These are phyloP conservation scores for Xerocomus brunneocitrinus DNA, from an alignment of 768 basidiomycete species.

Conservation along the genomic window DNA sequence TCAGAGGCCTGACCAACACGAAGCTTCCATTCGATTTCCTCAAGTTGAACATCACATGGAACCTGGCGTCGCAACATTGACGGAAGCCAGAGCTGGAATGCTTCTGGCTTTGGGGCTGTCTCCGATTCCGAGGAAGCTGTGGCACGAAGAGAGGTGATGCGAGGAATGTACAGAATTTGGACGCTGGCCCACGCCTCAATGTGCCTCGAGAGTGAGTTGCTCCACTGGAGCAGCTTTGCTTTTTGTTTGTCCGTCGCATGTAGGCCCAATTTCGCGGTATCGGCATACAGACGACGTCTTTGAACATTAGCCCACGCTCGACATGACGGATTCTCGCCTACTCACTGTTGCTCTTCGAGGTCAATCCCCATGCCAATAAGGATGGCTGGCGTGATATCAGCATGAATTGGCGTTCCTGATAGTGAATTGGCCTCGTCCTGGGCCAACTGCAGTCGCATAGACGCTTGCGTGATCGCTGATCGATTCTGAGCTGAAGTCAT, in stretches of 20 bases:
- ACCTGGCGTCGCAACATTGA: not conserved
- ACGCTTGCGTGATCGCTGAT: slow-evolving; percentile 5
- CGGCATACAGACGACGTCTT: not conserved
- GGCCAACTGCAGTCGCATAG: slow-evolving; percentile 10
- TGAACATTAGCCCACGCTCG: not conserved
- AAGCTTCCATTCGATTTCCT: slow-evolving; percentile 1
- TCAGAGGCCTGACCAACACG: not conserved
- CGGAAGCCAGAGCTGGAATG: not conserved
- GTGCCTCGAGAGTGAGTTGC: not conserved
- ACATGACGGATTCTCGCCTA: not conserved
- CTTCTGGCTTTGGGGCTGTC: not conserved
- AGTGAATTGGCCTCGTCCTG: slow-evolving; percentile 8
- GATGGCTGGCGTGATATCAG: slow-evolving; percentile 11
- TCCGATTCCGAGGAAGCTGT: too few species aligned
- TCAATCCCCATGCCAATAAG: slow-evolving; percentile 15
- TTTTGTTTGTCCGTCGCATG: not conserved
- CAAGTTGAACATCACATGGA: not conserved
- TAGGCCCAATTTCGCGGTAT: not conserved
- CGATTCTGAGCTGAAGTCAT: not conserved
- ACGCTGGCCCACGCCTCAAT: not conserved
- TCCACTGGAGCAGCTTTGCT: not conserved
- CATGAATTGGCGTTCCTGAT: not conserved
- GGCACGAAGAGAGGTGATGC: not conserved
- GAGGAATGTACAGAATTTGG: not conserved
- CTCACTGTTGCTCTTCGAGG: slow-evolving; percentile 22